Base-by-base conservation (phyloP, 2,329 filamentous ascomycete genomes). In the Onygena corvina region DNA sequence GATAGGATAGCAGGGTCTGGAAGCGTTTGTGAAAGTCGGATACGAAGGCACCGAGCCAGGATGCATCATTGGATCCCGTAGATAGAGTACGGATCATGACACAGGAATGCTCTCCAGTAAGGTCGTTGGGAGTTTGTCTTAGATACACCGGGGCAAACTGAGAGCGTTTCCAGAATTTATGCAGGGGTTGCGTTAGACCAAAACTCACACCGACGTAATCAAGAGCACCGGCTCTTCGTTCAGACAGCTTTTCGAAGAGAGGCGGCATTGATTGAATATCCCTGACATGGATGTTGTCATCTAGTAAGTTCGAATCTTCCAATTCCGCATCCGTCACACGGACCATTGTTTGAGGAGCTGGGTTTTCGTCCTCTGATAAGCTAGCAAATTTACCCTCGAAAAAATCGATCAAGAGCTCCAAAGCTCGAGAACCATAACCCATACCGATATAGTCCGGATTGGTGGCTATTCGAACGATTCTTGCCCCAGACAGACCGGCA, bases 151-250 rank as follows among this genome's bases (percentile, higher is more conserved):
- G 92, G 1, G 81, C 79, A 64, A 95, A 98, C 0, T 75, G 74
- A 12, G 84, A 79, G 30, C 85, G 83, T 69, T 95, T 94, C 92
- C 92, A 98, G 74, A 98, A 98, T 62, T 86, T 93, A 71, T 94
- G 92, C 11, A 98, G 79, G 11, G 79, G 76, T 33, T 81, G 75
- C 0, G 92, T 98, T 50, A 98, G 73, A 48, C 92, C 93, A 64
- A 94, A 98, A 60, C 86, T 94, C 46, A 98, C 93, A 62, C 93
- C 92, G 12, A 98, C 68, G 61, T 96, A 98, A 67, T 98, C 92
- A 4, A 98, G 79, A 4, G 71, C 71, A 38, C 86, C 82, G 0
- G 92, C 83, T 50, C 80, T 81, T 55, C 86, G 80, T 67, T 98
- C 88, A 0, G 83, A 80, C 25, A 98, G 74, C 59, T 89, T 90